Conservation (phyloP, 1,284 basidiomycete genomes). For the Cryptococcus sp. region DNA sequence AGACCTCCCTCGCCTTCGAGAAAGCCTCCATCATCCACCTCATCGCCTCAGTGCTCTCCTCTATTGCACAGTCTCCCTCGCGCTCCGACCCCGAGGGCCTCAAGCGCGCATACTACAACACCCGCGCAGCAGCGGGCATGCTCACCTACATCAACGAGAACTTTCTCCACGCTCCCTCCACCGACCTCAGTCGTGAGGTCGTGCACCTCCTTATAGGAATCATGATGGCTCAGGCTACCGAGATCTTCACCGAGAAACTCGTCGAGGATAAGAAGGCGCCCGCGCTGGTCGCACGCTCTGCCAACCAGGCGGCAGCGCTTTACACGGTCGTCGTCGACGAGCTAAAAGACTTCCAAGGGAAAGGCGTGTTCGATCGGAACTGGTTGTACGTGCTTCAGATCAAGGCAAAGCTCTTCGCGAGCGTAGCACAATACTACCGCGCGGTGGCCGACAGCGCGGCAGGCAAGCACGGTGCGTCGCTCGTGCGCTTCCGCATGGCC, state of each 20-base stretch:
- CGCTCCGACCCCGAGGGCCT: conserved; percentile 72
- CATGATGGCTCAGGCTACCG: conserved; percentile 89
- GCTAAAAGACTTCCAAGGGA: conserved; percentile 91
- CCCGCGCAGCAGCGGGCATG: conserved; percentile 92
- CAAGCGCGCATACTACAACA: conserved; percentile 90
- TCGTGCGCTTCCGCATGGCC: conserved; percentile 76
- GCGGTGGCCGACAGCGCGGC: conserved; percentile 72
- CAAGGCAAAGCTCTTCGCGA: conserved; percentile 85
- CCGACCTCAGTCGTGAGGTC: conserved; percentile 89
- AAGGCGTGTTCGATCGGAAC: conserved; percentile 91
- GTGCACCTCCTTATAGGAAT: conserved; percentile 85
- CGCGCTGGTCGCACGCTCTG: conserved; percentile 78
- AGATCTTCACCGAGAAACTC: conserved; percentile 95
- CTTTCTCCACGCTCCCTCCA: conserved; percentile 97
- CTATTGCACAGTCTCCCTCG: conserved; percentile 76
- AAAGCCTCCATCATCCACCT: conserved; percentile 98
- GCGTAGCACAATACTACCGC: conserved; percentile 83
- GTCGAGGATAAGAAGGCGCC: conserved; percentile 82
- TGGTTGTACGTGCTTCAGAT: conserved; percentile 71
- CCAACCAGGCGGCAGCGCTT: conserved; percentile 73
- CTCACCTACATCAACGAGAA: conserved; percentile 99
- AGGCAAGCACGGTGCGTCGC: conserved; percentile 78
- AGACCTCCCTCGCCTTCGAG: conserved; percentile 95
- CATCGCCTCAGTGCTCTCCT: conserved; percentile 88
- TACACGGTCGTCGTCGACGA: conserved; percentile 80